Evolutionary conservation across 1,284 basidiomycete genomes (phyloP).

Genomic region (Rhizopogon hawkerae): DNA sequence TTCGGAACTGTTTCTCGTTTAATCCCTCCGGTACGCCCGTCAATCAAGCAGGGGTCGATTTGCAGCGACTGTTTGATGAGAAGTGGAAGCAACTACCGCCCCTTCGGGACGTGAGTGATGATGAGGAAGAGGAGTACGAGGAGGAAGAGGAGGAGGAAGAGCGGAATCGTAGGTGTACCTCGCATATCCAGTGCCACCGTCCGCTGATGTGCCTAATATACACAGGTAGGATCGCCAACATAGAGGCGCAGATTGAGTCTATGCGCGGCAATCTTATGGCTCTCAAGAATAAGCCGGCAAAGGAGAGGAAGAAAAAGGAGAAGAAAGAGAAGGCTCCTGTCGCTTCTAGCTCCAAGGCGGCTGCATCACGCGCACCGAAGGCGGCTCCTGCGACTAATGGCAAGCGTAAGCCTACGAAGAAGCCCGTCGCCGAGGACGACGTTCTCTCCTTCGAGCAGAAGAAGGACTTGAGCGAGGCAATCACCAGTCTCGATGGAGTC

Average conservation of each 20-base stretch:
- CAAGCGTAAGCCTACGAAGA: slow-evolving; percentile 51
- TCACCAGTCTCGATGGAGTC: slow-evolving; percentile 67
- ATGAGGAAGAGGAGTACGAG: slow-evolving; percentile 43
- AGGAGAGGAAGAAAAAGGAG: slow-evolving; percentile 60
- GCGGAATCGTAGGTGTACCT: slow-evolving; percentile 44
- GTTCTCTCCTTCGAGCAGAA: slow-evolving; percentile 86
- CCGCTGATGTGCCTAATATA: slow-evolving; percentile 7
- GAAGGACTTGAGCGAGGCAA: slow-evolving; percentile 92
- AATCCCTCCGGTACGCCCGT: slow-evolving; percentile 87
- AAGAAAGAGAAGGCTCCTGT: slow-evolving; percentile 46
- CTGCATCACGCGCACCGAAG: slow-evolving; percentile 39
- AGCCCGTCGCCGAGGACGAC: slow-evolving; percentile 55
- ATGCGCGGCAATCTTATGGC: slow-evolving; percentile 58
- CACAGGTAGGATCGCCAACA: slow-evolving; percentile 56
- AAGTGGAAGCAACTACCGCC: slow-evolving; percentile 81
- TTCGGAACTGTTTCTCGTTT: slow-evolving; percentile 88
- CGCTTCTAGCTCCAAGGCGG: slow-evolving; percentile 55
- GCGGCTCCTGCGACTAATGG: slow-evolving; percentile 22
- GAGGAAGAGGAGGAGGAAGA: slow-evolving; percentile 42
- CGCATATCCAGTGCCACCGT: neutral
- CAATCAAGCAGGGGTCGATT: slow-evolving; percentile 70
- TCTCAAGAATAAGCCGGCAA: slow-evolving; percentile 45
- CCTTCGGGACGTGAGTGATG: slow-evolving; percentile 44
- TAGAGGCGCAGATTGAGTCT: slow-evolving; percentile 68
- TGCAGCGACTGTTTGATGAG: slow-evolving; percentile 83